Conservation (phyloP, 2,329 filamentous ascomycete species). For the Capronia epimyces region DNA sequence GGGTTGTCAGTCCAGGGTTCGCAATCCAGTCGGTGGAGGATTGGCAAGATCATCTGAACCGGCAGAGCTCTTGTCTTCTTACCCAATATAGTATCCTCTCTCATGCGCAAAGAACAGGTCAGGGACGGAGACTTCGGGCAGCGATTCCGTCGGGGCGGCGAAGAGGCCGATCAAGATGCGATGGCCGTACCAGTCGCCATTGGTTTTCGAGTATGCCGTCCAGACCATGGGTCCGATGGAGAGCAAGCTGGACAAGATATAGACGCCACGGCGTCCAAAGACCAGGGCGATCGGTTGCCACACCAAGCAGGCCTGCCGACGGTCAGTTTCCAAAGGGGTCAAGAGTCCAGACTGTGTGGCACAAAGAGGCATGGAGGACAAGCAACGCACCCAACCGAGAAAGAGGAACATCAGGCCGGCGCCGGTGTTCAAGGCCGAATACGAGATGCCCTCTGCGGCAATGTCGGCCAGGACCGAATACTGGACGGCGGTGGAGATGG, state of each 20-base stretch:
- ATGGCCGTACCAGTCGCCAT: conserved; percentile 46
- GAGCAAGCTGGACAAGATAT: conserved; percentile 30
- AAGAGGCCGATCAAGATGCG: conserved; percentile 46
- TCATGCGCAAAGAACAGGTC: conserved; percentile 37
- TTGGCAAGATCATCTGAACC: background rate
- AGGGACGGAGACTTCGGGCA: conserved; percentile 44
- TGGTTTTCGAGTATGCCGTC: conserved; percentile 41
- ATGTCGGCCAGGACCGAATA: conserved; percentile 35
- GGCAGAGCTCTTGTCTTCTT: background rate
- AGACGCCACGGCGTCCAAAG: conserved; percentile 35
- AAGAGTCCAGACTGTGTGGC: background rate
- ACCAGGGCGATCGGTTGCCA: conserved; percentile 46
- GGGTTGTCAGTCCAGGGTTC: background rate
- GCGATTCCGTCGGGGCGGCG: conserved; percentile 45
- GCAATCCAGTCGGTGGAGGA: background rate
- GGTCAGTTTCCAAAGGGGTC: conserved; percentile 19
- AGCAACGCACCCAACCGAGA: conserved; percentile 29
- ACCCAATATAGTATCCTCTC: conserved; percentile 23
- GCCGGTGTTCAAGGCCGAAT: conserved; percentile 43
- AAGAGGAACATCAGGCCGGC: conserved; percentile 44
- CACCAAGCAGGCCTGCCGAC: conserved; percentile 42
- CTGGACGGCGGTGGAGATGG: conserved; percentile 31
- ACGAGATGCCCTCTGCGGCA: conserved; percentile 38
- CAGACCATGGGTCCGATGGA: conserved; percentile 39
- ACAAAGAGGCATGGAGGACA: conserved; percentile 8